Evolutionary conservation across 2,329 filamentous ascomycete species (phyloP).

Genomic region (Venturia carpophila): DNA sequence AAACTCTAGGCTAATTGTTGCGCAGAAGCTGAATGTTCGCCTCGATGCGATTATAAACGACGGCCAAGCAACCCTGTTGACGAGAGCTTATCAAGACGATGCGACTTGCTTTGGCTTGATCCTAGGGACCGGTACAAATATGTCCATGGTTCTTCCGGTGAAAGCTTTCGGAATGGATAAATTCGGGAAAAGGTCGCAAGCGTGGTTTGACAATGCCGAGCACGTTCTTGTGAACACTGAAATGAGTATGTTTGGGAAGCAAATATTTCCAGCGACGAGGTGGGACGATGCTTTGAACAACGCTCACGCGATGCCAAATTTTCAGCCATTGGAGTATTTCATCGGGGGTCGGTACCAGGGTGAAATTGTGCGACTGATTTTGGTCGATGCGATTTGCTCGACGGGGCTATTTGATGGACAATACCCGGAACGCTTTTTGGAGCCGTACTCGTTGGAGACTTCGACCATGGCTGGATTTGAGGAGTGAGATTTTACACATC

Average conservation of each 20-base stretch:
- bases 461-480: constrained; percentile 52
- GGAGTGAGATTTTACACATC: constrained; percentile 23
- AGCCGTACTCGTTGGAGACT: constrained; percentile 53
- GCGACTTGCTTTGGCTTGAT: constrained; percentile 56
- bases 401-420: constrained; percentile 50
- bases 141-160: constrained; percentile 54
- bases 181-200: constrained; percentile 46
- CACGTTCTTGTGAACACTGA: constrained; percentile 59
- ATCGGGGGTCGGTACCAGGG: constrained; percentile 56
- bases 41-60: constrained; percentile 59
- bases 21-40: constrained; percentile 46
- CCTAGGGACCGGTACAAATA: constrained; percentile 57
- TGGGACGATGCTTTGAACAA: constrained; percentile 56
- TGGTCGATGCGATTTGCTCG: constrained; percentile 51
- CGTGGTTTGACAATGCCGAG: constrained; percentile 49
- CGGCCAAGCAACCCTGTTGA: constrained; percentile 52
- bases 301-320: constrained; percentile 51
- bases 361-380: constrained; percentile 54
- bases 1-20: constrained; percentile 13
- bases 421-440: constrained; percentile 46
- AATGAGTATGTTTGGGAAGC: constrained; percentile 57
- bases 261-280: constrained; percentile 49
- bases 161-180: constrained; percentile 46
- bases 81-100: constrained; percentile 53
- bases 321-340: constrained; percentile 58